Conservation (phyloP, 2,329 filamentous ascomycete species). For the Pseudopithomyces maydicus region DNA sequence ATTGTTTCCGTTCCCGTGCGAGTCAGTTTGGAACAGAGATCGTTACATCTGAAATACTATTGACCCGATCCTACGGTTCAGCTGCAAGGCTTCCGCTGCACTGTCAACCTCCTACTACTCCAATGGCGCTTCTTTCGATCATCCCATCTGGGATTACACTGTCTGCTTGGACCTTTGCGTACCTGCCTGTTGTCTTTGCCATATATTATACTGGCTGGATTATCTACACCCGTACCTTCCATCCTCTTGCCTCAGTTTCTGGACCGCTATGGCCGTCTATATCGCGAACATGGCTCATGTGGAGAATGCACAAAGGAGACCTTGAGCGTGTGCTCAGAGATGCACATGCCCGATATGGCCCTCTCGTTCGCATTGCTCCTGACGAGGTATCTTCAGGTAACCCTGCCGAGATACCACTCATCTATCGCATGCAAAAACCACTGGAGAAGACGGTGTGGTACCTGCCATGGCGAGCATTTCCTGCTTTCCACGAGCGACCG, state of each 20-base stretch:
- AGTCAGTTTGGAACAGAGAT: neutral
- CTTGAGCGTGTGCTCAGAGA: constrained; percentile 11
- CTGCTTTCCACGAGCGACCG: constrained; percentile 9
- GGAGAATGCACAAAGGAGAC: constrained; percentile 15
- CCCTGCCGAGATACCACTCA: constrained; percentile 11
- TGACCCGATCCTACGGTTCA: neutral
- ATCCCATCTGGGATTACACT: neutral
- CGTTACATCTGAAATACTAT: neutral
- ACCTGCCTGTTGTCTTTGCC: constrained; percentile 3
- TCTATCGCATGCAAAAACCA: constrained; percentile 20
- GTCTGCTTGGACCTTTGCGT: constrained; percentile 1
- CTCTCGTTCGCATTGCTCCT: constrained; percentile 54
- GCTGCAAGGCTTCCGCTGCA: neutral
- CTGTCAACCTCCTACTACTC: neutral
- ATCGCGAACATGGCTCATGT: constrained; percentile 25
- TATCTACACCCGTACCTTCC: constrained; percentile 13
- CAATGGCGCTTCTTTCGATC: neutral
- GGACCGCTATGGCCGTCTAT: constrained; percentile 24
- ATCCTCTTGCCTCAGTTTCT: constrained; percentile 21
- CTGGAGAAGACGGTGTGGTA: constrained; percentile 27
- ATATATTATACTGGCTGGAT: constrained; percentile 13
- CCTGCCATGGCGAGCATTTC: constrained; percentile 15
- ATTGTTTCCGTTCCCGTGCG: neutral
- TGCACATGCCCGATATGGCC: constrained; percentile 35
- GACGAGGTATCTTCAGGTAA: constrained; percentile 39